Base-by-base conservation (phyloP, 495 filamentous ascomycete genomes). In the Neurospora sp. region DNA sequence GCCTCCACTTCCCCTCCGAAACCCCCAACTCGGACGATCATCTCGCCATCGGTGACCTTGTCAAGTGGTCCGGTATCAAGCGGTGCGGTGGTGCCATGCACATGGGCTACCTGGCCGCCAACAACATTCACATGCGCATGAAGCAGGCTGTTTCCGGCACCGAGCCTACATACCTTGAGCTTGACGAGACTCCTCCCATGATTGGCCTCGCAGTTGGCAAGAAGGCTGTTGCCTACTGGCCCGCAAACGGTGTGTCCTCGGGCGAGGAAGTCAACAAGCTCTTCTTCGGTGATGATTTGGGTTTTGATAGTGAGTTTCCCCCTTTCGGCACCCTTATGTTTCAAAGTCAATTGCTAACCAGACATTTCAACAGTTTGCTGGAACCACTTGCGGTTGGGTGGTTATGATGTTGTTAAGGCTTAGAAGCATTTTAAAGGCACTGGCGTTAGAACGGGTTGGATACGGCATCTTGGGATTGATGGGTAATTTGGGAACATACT, bases 1-100 rank as follows among this genome's bases (percentile, higher is more conserved):
- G 85, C 46, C 83, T 85, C 31, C 77, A 82, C 76, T 89, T 89
- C 76, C 78, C 81, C 1, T 72, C 77, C 0, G 74, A 77, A 5
- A 78, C 86, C 1, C 82, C 88, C n/a, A 89, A 90, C 73, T 76
- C 85, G 14, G 75, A 76, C 1, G 77, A 83, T 54, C 91, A 92
- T 78, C 91, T 88, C 74, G 90, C 89, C n/a, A 81, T 85, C 39
- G 83, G 86, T 70, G 81, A 88, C 76, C 69, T 90, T 74, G 85
- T 83, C 42, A 79, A 82, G 75, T 92, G 90, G 90, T 84, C 87
- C 0, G 90, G 90, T 27, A 92, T 92, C 80, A 92, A 91, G 82
- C 87, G 91, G 39, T 91, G 89, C 77, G 91, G 91, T 39, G 86
- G 80, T 5, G 91, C 91, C 14, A 89, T 93, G 85, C 85, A 90